These are phyloP conservation scores for Trypanosoma grayi DNA, from an alignment of 208 protist genomes.

Conservation along the genomic window DNA sequence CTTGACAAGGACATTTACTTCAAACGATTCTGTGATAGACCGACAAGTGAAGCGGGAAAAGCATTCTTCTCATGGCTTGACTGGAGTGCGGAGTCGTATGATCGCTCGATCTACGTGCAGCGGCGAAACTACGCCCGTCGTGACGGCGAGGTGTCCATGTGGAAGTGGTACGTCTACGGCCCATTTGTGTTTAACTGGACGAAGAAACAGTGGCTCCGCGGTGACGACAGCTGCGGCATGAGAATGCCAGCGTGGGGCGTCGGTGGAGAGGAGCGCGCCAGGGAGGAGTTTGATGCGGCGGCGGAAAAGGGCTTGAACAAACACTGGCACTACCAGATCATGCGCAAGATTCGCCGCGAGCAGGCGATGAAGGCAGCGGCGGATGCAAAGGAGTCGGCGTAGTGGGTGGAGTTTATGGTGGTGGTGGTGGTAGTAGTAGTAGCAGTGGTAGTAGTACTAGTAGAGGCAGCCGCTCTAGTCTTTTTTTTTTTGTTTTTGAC, in stretches of 20 bases:
- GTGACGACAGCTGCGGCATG: conserved; percentile 75
- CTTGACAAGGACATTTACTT: conserved; percentile 77
- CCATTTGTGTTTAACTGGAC: conserved; percentile 91
- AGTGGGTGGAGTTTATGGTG: too few relatives aligned
- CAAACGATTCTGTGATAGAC: conserved; percentile 87
- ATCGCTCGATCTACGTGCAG: conserved; percentile 78
- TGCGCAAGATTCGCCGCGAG: conserved; percentile 86
- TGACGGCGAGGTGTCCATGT: conserved; percentile 63
- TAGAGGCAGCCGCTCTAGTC: background rate
- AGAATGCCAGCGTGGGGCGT: conserved; percentile 79
- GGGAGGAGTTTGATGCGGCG: conserved; percentile 70
- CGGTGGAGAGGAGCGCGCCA: conserved; percentile 74
- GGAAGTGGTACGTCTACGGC: conserved; percentile 83
- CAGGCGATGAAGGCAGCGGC: conserved; percentile 58
- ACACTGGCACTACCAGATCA: conserved; percentile 91
- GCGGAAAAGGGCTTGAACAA: conserved; percentile 84
- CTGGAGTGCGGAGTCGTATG: conserved; percentile 85
- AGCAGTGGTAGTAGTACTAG: too few relatives aligned
- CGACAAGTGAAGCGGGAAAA: conserved; percentile 78
- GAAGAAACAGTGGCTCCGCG: conserved; percentile 86
- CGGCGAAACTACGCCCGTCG: conserved; percentile 71
- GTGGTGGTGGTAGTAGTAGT: too few relatives aligned
- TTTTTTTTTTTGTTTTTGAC: background rate
- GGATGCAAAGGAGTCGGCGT: conserved; percentile 1
- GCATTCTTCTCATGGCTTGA: conserved; percentile 89